These are phyloP conservation scores for Boletellus sp. DNA, from an alignment of 768 basidiomycete species.

Conservation along the genomic window DNA sequence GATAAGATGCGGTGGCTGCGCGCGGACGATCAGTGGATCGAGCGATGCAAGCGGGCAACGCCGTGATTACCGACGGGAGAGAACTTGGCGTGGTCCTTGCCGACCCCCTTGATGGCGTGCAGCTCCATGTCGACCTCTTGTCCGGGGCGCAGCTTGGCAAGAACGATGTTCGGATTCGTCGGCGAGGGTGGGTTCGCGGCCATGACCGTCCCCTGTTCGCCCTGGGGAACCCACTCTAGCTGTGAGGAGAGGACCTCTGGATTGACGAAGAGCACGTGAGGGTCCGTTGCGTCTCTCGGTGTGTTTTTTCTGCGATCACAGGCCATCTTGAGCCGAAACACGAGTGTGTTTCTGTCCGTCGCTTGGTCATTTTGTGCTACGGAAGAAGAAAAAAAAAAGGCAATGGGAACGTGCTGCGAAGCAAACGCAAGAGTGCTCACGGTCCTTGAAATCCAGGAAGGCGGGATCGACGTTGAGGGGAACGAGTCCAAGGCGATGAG, in stretches of 20 bases:
- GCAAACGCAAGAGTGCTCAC: conserved; percentile 24
- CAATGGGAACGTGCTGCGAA: background rate
- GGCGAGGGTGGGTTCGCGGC: conserved; percentile 52
- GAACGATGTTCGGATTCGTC: conserved; percentile 77
- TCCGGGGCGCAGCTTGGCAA: conserved; percentile 89
- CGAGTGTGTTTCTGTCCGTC: conserved; percentile 88
- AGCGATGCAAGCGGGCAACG: background rate
- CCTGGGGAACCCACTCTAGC: conserved; percentile 75
- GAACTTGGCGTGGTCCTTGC: conserved; percentile 95
- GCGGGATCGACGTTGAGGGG: conserved; percentile 86
- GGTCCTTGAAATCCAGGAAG: conserved; percentile 53
- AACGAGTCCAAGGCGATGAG: conserved; percentile 88
- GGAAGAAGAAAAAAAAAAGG: background rate
- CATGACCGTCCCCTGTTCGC: conserved; percentile 70
- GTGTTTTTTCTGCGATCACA: conserved; percentile 62
- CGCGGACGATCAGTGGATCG: background rate
- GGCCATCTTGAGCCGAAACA: conserved; percentile 69
- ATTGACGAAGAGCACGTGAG: conserved; percentile 66
- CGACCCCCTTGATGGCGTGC: conserved; percentile 89
- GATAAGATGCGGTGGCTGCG: conserved; percentile 91
- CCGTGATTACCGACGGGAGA: conserved; percentile 77
- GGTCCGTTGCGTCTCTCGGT: conserved; percentile 50
- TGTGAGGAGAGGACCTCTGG: conserved; percentile 65
- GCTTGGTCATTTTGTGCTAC: conserved; percentile 51
- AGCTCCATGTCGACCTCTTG: conserved; percentile 82